Conservation (phyloP, 768 basidiomycete genomes). For the Tylopilus vinaceipallidus region DNA sequence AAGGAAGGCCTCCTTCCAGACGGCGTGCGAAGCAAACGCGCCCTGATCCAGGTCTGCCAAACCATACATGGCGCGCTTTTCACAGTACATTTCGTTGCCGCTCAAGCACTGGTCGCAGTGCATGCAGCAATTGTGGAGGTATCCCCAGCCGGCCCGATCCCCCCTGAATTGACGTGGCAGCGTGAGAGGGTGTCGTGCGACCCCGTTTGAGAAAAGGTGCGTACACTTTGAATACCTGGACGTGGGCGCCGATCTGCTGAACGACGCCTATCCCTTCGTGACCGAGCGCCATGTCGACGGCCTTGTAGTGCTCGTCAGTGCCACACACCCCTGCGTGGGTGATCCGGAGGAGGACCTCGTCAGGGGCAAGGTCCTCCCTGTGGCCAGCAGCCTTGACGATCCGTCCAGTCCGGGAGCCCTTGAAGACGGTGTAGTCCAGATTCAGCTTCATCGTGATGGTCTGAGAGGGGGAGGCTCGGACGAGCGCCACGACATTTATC, state of each 20-base stretch:
- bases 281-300: constrained; percentile 36
- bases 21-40: constrained; percentile 35
- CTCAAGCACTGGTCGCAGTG: constrained; percentile 34
- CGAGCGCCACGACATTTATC: not conserved
- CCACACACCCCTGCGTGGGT: constrained; percentile 39
- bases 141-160: constrained; percentile 39
- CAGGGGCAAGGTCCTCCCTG: constrained; percentile 19
- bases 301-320: constrained; percentile 37
- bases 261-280: constrained; percentile 40
- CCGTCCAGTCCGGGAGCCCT: constrained; percentile 22
- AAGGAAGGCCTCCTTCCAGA: constrained; percentile 34
- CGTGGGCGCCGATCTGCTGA: constrained; percentile 30
- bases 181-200: too few relatives aligned
- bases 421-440: constrained; percentile 31
- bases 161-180: constrained; percentile 24
- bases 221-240: constrained; percentile 34
- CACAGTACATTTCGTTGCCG: constrained; percentile 32
- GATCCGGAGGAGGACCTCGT: constrained; percentile 31
- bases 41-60: constrained; percentile 30
- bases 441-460: constrained; percentile 16
- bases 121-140: constrained; percentile 32
- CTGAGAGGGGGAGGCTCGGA: not conserved
- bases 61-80: constrained; percentile 26
- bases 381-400: constrained; percentile 17
- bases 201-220: constrained; percentile 10